phyloP scores from a whole-genome alignment of 371 early-diverging fungal species.

The Mucor lusitanicus region DNA sequence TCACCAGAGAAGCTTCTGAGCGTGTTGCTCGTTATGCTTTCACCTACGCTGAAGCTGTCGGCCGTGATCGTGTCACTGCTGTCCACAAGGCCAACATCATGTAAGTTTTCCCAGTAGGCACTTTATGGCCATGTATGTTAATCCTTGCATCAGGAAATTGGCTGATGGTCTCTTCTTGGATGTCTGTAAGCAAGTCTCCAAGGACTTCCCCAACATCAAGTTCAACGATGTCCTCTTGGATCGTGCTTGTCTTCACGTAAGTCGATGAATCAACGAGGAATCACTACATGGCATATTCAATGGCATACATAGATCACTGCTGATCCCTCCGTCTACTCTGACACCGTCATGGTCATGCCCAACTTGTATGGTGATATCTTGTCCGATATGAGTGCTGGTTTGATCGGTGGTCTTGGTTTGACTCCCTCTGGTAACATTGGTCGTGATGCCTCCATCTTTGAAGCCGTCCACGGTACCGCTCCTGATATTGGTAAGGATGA shows the following conservation, averaged over 20 bases:
- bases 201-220: constrained; percentile 92
- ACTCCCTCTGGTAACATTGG: constrained; percentile 99
- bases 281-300: neutral
- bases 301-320: constrained; percentile 76
- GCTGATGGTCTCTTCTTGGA: constrained; percentile 97
- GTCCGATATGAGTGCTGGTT: constrained; percentile 96
- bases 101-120: constrained; percentile 14
- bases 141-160: constrained; percentile 66
- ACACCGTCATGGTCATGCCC: constrained; percentile 99
- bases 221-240: constrained; percentile 92
- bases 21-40: constrained; percentile 95
- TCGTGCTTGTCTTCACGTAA: constrained; percentile 85
- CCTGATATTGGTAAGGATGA: constrained; percentile 77
- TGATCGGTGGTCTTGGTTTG: constrained; percentile 97
- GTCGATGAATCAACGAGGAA: neutral
- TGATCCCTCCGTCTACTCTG: constrained; percentile 87
- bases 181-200: constrained; percentile 88
- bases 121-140: neutral
- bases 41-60: constrained; percentile 87
- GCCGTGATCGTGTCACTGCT: constrained; percentile 91
- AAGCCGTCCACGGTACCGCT: constrained; percentile 97
- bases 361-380: constrained; percentile 99
- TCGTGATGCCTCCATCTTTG: constrained; percentile 95
- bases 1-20: constrained; percentile 94
- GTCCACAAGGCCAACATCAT: constrained; percentile 90